Base-by-base conservation (phyloP, 2,329 filamentous ascomycete genomes). In the Pyrenophora tritici-repentis region DNA sequence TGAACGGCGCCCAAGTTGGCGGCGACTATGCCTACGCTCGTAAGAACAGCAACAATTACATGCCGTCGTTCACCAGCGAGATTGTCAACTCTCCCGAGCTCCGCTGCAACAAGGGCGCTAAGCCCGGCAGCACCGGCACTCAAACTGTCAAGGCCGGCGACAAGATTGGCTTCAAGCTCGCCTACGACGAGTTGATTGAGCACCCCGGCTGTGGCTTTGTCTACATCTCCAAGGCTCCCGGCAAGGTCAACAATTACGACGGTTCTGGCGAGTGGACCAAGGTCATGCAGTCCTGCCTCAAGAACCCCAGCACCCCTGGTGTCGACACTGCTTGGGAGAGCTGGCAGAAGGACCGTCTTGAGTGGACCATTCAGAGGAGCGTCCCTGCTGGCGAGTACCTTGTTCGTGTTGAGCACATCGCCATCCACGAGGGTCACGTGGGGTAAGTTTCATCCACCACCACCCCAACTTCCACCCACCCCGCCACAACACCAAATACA, bases 241-340 rank as follows among this genome's bases (percentile, higher is more conserved):
- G 86, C 72, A 87, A 85, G 69, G 80, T 89, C 53, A 83, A 87
- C 65, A 80, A 79, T 31, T 86, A 88, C 64, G 87, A 91, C 73
- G 86, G 87, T 58, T 81, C 87, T 46, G 80, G 69, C n/a, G 68
- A 70, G 39, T 73, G 71, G 71, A 59, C 65, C 55, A 73, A 73
- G 60, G 68, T 71, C 42, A 65, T 65, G 50, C 61, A 71, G 55
- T 63, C 55, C 33, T 70, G 67, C 14, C 62, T 72, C 7, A 69
- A 57, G 46, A 69, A 61, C 54, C 61, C 58, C 41, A 58, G 53
- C 49, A 33, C 33, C 17, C 60, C 61, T 4, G 66, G 65, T 5
- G 39, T 53, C 22, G 67, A 72, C 53, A 57, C 44, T 36, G 43
- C 50, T 46, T 63, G 70, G 70, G 63, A 66, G 39, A 70, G 53